Percentiles rank a stretch among this genome's conserved stretches.
Evolutionary conservation across 2,329 filamentous ascomycete genomes (phyloP).

Genomic region (Aaosphaeria arxii): DNA sequence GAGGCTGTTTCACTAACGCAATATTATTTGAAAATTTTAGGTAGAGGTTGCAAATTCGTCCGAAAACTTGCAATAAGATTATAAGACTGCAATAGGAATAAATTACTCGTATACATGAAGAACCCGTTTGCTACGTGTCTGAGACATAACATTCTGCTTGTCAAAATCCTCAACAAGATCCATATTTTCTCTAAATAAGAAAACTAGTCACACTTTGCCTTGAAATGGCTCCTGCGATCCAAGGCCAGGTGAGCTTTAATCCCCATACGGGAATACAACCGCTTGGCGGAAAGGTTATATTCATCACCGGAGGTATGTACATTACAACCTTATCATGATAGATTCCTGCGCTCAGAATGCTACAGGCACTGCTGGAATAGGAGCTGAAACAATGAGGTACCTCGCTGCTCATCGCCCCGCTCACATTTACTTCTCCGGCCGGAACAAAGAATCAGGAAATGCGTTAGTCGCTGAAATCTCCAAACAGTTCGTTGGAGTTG

Average conservation of each 20-base stretch:
- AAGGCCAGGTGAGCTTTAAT: conserved; percentile 2
- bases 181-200: too few species aligned
- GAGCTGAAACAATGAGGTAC: conserved; percentile 37
- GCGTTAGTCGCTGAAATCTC: conserved; percentile 33
- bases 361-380: conserved; percentile 44
- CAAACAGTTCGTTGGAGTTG: conserved; percentile 17
- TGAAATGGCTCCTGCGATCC: not conserved
- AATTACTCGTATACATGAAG: too few species aligned
- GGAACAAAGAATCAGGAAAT: conserved; percentile 34
- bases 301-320: conserved; percentile 12
- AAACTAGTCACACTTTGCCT: too few species aligned
- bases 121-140: too few species aligned
- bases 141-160: too few species aligned
- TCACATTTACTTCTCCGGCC: conserved; percentile 44
- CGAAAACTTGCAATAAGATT: too few species aligned
- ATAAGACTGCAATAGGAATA: too few species aligned
- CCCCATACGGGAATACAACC: conserved; percentile 2
- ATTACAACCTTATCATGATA: not conserved
- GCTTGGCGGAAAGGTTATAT: conserved; percentile 6
- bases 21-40: too few species aligned
- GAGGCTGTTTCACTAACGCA: too few species aligned
- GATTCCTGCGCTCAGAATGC: not conserved
- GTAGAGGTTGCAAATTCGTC: too few species aligned
- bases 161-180: too few species aligned
- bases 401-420: conserved; percentile 41